A percentile compares a stretch with the other conserved stretches of the same genome.
Conservation (phyloP, 805 yeast genomes). For the Starmera caribaea region DNA sequence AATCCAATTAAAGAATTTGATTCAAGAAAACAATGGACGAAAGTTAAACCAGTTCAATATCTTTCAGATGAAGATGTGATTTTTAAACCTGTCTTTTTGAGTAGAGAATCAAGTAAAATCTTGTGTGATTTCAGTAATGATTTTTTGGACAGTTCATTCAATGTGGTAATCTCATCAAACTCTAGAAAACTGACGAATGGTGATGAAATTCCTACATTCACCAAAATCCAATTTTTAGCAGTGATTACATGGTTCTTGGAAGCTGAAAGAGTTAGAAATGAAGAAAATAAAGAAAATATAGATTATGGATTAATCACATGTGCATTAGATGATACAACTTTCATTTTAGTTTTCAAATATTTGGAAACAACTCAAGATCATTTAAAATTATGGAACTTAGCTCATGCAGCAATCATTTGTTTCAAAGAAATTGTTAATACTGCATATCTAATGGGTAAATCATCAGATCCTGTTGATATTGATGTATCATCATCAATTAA, state of each 20-base stretch:
- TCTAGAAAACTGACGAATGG: slow-evolving; percentile 37
- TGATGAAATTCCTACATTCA: slow-evolving; percentile 10
- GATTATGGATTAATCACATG: slow-evolving; percentile 39
- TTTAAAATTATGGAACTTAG: slow-evolving; percentile 42
- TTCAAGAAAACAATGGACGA: slow-evolving; percentile 55
- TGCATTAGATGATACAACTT: slow-evolving; percentile 51
- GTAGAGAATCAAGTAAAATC: slow-evolving; percentile 18
- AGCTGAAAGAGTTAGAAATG: slow-evolving; percentile 40
- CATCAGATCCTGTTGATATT: slow-evolving; percentile 33
- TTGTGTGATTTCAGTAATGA: slow-evolving; percentile 40
- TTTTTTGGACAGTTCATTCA: slow-evolving; percentile 69
- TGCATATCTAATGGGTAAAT: slow-evolving; percentile 29
- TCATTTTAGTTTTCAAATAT: slow-evolving; percentile 36
- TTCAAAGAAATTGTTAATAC: slow-evolving; percentile 51
- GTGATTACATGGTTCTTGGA: slow-evolving; percentile 68
- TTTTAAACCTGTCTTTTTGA: slow-evolving; percentile 19
- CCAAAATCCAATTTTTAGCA: slow-evolving; percentile 38
- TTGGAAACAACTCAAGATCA: slow-evolving; percentile 26
- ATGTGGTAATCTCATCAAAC: slow-evolving; percentile 47
- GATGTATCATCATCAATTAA: slow-evolving; percentile 50
- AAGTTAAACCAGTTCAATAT: slow-evolving; percentile 20
- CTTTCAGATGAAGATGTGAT: slow-evolving; percentile 20
- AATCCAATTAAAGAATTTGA: slow-evolving; percentile 60
- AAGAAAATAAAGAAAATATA: slow-evolving; percentile 15
- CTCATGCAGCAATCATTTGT: slow-evolving; percentile 62